A percentile compares a stretch with the other conserved stretches of the same genome.
Conservation (phyloP, 768 basidiomycete genomes). For the Tulasnella sp. region DNA sequence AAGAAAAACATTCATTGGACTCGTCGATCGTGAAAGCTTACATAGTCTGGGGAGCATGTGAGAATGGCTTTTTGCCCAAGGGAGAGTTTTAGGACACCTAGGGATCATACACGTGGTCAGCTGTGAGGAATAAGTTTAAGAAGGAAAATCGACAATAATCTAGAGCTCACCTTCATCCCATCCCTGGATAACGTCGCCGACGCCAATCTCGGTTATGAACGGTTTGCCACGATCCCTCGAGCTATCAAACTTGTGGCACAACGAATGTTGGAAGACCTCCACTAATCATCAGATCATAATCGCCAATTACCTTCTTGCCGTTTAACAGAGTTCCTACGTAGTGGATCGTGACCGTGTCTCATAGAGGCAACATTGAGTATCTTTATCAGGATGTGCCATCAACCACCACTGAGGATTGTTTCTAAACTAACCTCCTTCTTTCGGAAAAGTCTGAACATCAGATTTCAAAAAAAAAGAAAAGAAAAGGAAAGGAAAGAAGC, state of each 20-base stretch:
- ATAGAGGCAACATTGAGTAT: conserved; percentile 11
- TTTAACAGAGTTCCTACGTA: conserved; percentile 63
- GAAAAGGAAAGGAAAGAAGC: too few species aligned
- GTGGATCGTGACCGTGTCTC: conserved; percentile 66
- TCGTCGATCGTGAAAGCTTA: too few species aligned
- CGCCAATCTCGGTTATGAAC: conserved; percentile 63
- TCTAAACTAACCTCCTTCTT: conserved; percentile 49
- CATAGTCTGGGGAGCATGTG: conserved; percentile 62
- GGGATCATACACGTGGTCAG: conserved; percentile 15
- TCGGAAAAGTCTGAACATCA: conserved; percentile 55
- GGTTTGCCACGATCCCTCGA: conserved; percentile 38
- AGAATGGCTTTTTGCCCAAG: conserved; percentile 62
- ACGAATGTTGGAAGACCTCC: background rate
- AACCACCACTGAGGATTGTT: conserved; percentile 13
- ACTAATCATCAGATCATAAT: background rate
- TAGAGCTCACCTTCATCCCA: conserved; percentile 82
- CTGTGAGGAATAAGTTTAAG: too few species aligned
- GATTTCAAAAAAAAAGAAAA: too few species aligned
- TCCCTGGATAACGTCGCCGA: conserved; percentile 75
- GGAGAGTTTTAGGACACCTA: conserved; percentile 69
- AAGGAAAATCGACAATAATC: too few species aligned
- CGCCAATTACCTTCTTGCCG: too few species aligned
- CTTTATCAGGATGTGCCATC: conserved; percentile 6
- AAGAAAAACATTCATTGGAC: conserved; percentile 1
- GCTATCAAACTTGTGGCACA: conserved; percentile 13